Base-by-base conservation (phyloP, 441 rosid genomes). In the Eruca vesicaria region DNA sequence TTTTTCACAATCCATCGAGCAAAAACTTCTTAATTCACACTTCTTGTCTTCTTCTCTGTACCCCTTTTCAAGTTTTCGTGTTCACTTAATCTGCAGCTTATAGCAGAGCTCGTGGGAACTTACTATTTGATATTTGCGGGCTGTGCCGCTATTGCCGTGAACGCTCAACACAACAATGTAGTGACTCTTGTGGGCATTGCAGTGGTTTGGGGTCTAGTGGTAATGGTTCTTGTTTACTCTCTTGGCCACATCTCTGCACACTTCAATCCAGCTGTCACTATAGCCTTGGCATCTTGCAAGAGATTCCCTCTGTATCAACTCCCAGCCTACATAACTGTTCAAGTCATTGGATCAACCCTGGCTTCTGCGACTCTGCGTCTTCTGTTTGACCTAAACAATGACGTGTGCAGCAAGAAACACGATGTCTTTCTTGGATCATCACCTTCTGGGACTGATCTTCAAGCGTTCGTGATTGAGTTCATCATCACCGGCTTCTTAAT, bases 161-260 rank as follows among this genome's bases (percentile, higher is more conserved):
- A 78, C 15, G 81, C 77, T 66, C 81, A 78, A 72, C 73, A 60
- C 60, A 8, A 66, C 38, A 12, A 72, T 16, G 66, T 4, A 12
- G 81, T 78, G 69, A 78, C 77, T 61, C 81, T 72, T 72, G 69
- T 78, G 7, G 81, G 81, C 16, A 78, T 78, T 28, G 81, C 81
- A 36, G 5, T 61, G 36, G 81, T 72, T 72, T 78, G 81, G 81
- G 81, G 81, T 19, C 23, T 72, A 66, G 81, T 63, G 19, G 7
- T 78, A 8, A 67, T 72, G 81, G 60, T 78, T 72, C 81, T 78
- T 23, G 26, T 23, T 28, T 72, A 71, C 65, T n/a, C 73, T n/a
- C 81, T 78, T 2, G 66, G 77, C 18, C 81, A 78, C 73, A 21
- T 36, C 69, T 78, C 81, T 8, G 81, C 81, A 38, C 77, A 78